Evolutionary conservation across 345 rosid species (phyloP).

Genomic region (Draba incana): DNA sequence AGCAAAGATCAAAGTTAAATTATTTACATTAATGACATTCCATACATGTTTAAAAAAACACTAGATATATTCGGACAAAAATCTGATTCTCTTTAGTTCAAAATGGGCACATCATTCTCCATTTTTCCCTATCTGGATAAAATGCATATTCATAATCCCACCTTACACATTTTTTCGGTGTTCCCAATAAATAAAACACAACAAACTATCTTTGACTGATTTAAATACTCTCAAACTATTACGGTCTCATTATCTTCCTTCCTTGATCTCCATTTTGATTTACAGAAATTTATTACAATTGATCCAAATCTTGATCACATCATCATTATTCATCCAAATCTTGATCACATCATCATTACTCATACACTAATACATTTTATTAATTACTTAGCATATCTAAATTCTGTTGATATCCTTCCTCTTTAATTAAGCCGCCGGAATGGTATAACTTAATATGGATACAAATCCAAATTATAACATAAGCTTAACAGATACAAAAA

Average conservation of each 20-base stretch:
- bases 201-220: background rate
- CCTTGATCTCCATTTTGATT: conserved; percentile 8
- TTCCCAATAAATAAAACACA: too few species aligned
- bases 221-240: conserved; percentile 1
- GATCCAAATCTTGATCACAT: background rate
- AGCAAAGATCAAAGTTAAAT: too few species aligned
- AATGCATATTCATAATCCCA: too few species aligned
- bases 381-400: background rate
- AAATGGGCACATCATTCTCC: too few species aligned
- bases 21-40: too few species aligned
- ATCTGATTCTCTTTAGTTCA: too few species aligned
- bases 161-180: too few species aligned
- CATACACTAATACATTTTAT: conserved; percentile 17
- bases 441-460: conserved; percentile 31
- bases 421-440: conserved; percentile 23
- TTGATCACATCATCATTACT: conserved; percentile 28
- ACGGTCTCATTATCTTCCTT: background rate
- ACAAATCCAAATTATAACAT: background rate
- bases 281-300: conserved; percentile 7
- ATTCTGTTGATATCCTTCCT: background rate
- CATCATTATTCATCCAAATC: conserved; percentile 7
- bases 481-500: background rate
- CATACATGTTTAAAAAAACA: too few species aligned
- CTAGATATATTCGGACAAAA: too few species aligned
- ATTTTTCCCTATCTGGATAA: too few species aligned